Evolutionary conservation across 805 yeast genomes (phyloP), one percentile per base, ranked within the genome.

Genomic region (Candida insectalens): DNA sequence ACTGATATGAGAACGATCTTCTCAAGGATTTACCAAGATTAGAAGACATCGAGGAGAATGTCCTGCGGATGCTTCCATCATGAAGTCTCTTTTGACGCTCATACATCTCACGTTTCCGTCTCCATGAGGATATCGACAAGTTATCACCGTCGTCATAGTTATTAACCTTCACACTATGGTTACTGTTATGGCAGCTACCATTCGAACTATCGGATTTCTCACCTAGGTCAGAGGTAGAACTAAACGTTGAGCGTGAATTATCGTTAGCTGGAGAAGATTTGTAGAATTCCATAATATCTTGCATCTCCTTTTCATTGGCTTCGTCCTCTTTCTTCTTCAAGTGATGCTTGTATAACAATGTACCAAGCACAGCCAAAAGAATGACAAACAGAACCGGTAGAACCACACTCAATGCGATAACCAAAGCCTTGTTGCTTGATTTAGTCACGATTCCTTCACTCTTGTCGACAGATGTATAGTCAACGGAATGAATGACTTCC

Each of bases 101-200:
- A 40, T 57, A 70, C 36, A 64, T 64, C 35, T 65, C 65, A 40
- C 76, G 50, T 45, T 71, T 71, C 19, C 62, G 56, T 28, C 63
- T 62, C 77, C 77, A 71, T 16, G 74, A 67, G 38, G 64, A 65
- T 17, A 72, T 64, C 4, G 76, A 69, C 7, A 65, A 52, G 19
- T 57, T 67, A 33, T 69, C 77, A 21, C 49, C 55, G 35, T 57
- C 59, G 20, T 50, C 59, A 34, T 42, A 56, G 35, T 55, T 41
- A 29, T 55, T 55, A 17, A 53, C 43, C 35, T 44, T 36, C 16
- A 50, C 50, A 18, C 21, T 27, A 17, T 26, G 21, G 15, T 12
- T 20, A n/a, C 10, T 13, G 14, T 30, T 36, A 17, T 33, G 36
- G 8, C 26, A 29, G 2, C 38, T 34, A 4, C 35, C 41, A 12